phyloP scores from a whole-genome alignment of 2,329 filamentous ascomycete genomes.

The Colletotrichum liriopes region DNA sequence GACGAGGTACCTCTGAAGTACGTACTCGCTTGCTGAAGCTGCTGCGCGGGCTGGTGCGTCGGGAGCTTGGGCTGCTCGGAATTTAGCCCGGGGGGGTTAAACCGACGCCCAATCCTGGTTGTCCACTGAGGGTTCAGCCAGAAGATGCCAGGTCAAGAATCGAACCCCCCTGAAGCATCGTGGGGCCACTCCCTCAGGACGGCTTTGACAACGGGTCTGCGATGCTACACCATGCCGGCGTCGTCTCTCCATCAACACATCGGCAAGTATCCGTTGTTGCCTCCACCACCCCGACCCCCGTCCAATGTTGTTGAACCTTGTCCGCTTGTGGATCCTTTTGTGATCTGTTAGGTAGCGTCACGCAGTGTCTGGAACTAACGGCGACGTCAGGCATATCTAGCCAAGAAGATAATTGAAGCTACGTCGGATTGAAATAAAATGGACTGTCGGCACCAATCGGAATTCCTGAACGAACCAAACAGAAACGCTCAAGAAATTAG shows the following conservation, averaged over 20 bases:
- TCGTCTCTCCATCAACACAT: not conserved
- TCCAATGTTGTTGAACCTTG: not conserved
- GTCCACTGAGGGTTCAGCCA: not conserved
- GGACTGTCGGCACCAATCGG: not conserved
- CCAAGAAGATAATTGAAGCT: not conserved
- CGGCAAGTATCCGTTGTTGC: not conserved
- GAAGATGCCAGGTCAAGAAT: not conserved
- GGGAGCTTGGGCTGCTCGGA: constrained; percentile 34
- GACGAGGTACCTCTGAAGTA: constrained; percentile 9
- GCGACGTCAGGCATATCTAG: not conserved
- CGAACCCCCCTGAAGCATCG: not conserved
- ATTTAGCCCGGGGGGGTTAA: constrained; percentile 1
- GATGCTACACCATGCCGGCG: not conserved
- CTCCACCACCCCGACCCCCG: not conserved
- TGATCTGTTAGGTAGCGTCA: not conserved
- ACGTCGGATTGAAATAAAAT: not conserved
- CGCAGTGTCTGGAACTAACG: not conserved
- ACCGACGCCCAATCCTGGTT: not conserved
- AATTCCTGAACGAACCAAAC: not conserved
- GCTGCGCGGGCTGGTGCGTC: constrained; percentile 12
- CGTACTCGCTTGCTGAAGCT: constrained; percentile 8
- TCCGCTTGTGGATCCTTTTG: not conserved
- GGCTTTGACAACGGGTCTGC: not conserved
- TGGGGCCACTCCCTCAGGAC: not conserved
- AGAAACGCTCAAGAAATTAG: not conserved